These are phyloP conservation scores for Penicillium sp. DNA, from an alignment of 2,329 filamentous ascomycete genomes.

Conservation along the genomic window DNA sequence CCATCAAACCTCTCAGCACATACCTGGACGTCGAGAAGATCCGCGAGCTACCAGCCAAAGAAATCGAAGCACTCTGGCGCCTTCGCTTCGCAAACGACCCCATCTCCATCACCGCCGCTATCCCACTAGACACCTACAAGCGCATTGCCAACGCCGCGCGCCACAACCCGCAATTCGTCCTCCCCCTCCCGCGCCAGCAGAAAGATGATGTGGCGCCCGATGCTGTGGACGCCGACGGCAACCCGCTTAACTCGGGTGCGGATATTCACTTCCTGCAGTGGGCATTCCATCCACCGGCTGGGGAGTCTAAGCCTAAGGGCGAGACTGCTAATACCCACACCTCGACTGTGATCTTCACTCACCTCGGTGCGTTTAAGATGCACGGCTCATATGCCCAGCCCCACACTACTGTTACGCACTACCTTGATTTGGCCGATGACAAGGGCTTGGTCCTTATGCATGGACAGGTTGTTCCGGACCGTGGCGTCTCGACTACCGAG, in stretches of 20 bases:
- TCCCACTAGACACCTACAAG: constrained; percentile 69
- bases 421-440: constrained; percentile 69
- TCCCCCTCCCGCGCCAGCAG: constrained; percentile 63
- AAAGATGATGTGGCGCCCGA: constrained; percentile 13
- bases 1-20: constrained; percentile 61
- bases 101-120: constrained; percentile 74
- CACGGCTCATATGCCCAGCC: constrained; percentile 84
- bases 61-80: constrained; percentile 86
- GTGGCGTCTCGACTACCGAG: constrained; percentile 72
- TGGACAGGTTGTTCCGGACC: constrained; percentile 69
- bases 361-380: constrained; percentile 87
- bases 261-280: constrained; percentile 97
- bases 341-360: constrained; percentile 83
- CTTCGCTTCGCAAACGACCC: constrained; percentile 72
- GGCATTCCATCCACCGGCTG: constrained; percentile 70
- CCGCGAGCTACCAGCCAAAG: constrained; percentile 65
- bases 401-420: constrained; percentile 90
- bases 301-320: constrained; percentile 20
- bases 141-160: constrained; percentile 68
- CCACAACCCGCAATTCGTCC: constrained; percentile 78
- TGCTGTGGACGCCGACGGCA: constrained; percentile 25
- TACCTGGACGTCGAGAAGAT: constrained; percentile 79
- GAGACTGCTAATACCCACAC: constrained; percentile 52
- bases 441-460: constrained; percentile 83
- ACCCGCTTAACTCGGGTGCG: constrained; percentile 45